These are phyloP conservation scores for Xanthoceras sorbifolium DNA, from an alignment of 345 rosid species.

Conservation along the genomic window DNA sequence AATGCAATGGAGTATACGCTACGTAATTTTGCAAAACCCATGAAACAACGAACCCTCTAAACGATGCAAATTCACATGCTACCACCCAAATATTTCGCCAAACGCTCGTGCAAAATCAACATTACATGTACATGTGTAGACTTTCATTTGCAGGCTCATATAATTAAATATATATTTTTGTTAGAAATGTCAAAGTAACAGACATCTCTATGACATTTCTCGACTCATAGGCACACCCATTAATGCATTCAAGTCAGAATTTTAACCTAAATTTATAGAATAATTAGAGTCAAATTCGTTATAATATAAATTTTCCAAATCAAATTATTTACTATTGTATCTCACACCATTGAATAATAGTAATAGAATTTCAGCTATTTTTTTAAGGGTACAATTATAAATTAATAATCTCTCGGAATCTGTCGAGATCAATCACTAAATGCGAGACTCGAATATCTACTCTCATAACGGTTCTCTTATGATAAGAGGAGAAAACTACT, in stretches of 20 bases:
- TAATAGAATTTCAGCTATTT: no score
- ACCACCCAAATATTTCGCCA: conserved; percentile 14
- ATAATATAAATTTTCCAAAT: not conserved
- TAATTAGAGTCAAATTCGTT: not conserved
- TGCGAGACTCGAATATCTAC: no score
- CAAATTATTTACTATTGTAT: not conserved
- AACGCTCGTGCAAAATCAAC: not conserved
- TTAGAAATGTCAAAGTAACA: conserved; percentile 28
- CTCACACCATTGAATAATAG: not conserved
- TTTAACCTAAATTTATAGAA: not conserved
- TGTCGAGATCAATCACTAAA: no score
- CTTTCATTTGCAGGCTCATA: not conserved
- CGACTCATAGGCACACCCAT: not conserved
- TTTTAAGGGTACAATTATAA: no score
- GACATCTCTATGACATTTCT: conserved; percentile 29
- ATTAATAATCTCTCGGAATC: no score
- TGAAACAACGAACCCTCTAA: conserved; percentile 27
- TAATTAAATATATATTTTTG: not conserved
- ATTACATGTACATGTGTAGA: no score
- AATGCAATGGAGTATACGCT: conserved; percentile 46
- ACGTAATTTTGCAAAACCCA: conserved; percentile 30
- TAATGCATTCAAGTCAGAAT: conserved; percentile 12
- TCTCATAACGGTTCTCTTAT: no score
- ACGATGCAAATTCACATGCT: conserved; percentile 49
- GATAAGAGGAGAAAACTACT: no score